phyloP scores from a whole-genome alignment of 352 stramenopile species.

The Pythium rishiriense region DNA sequence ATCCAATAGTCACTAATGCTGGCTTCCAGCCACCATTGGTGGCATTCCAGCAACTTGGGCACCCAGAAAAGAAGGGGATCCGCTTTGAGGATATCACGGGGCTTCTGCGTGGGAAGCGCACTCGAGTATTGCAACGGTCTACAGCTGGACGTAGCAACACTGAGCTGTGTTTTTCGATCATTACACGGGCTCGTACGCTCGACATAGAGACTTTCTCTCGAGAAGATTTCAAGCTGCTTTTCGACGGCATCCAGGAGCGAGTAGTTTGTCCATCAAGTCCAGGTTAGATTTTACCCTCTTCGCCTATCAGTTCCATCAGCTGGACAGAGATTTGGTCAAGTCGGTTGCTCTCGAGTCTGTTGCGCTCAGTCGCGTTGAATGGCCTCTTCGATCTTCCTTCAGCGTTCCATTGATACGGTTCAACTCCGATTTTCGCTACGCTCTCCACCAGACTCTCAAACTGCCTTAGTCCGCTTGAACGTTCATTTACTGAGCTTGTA shows the following conservation, averaged over 20 bases:
- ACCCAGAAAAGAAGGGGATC: slow-evolving; percentile 17
- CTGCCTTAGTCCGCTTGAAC: neutral
- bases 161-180: slow-evolving; percentile 25
- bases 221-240: slow-evolving; percentile 15
- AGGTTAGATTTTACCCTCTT: neutral
- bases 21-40: slow-evolving; percentile 3
- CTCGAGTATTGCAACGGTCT: slow-evolving; percentile 23
- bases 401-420: neutral
- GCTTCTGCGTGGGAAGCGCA: slow-evolving; percentile 22
- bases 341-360: neutral
- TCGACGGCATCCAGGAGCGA: slow-evolving; percentile 15
- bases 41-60: neutral
- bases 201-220: slow-evolving; percentile 30
- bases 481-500: neutral
- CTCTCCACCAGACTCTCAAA: neutral
- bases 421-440: neutral
- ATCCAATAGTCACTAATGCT: slow-evolving; percentile 25
- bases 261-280: neutral
- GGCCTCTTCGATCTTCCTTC: neutral
- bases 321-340: neutral
- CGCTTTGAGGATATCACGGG: slow-evolving; percentile 22
- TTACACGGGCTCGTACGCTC: slow-evolving; percentile 21
- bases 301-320: neutral
- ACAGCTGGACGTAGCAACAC: slow-evolving; percentile 26
- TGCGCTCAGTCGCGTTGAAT: neutral